Evolutionary conservation across 2,329 filamentous ascomycete species (phyloP).

Genomic region (Verticillium nubilum): DNA sequence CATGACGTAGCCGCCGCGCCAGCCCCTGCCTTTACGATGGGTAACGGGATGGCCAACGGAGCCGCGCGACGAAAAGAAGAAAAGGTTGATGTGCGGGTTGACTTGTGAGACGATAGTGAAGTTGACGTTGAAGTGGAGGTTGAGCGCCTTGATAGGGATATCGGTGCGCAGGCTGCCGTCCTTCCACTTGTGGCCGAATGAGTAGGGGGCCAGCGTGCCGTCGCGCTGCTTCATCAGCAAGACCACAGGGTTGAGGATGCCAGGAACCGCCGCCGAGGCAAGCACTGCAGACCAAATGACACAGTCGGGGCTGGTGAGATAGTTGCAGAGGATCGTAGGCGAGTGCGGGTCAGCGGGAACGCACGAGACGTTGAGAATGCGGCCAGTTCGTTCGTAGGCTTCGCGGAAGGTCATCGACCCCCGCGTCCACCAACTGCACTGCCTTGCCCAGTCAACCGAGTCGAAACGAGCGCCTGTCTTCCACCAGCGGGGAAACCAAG

Average conservation of each 20-base stretch:
- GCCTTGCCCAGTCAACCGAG: constrained; percentile 81
- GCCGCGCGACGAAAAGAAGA: constrained; percentile 95
- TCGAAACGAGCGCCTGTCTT: constrained; percentile 91
- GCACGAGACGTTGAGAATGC: constrained; percentile 92
- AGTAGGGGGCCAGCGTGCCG: constrained; percentile 79
- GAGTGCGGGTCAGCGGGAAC: constrained; percentile 95
- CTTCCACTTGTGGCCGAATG: constrained; percentile 99
- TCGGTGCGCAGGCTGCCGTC: constrained; percentile 92
- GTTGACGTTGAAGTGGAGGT: constrained; percentile 97
- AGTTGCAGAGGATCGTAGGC: constrained; percentile 87
- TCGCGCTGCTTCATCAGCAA: constrained; percentile 82
- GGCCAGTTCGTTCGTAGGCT: constrained; percentile 87
- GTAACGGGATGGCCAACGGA: constrained; percentile 90
- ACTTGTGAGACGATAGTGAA: constrained; percentile 88
- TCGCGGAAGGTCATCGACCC: constrained; percentile 93
- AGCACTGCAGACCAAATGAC: constrained; percentile 97
- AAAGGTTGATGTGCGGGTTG: constrained; percentile 96
- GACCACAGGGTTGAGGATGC: constrained; percentile 91
- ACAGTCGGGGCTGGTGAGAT: constrained; percentile 90
- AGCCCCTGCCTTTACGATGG: constrained; percentile 86
- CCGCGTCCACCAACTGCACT: constrained; percentile 82
- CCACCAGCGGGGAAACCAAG: constrained; percentile 84
- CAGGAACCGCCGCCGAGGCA: constrained; percentile 90
- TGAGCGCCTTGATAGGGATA: constrained; percentile 89
- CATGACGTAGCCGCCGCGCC: constrained; percentile 92